phyloP scores from a whole-genome alignment of 1,284 basidiomycete genomes.

The Irpex lacteus region DNA sequence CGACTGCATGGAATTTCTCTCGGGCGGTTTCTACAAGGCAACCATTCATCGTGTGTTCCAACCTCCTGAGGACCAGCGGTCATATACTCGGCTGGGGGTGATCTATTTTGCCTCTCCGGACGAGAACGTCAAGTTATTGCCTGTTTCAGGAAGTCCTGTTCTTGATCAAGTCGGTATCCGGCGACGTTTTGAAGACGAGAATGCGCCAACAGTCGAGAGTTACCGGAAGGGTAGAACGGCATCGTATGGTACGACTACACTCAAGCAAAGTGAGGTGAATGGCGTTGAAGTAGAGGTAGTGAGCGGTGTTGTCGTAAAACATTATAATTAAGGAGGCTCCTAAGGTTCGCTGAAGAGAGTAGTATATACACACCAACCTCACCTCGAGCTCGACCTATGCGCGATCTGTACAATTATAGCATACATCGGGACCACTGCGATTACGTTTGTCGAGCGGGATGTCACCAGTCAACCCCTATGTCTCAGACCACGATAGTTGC shows the following conservation, averaged over 20 bases:
- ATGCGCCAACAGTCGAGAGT: slow-evolving; percentile 34
- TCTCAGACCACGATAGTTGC: too few relatives aligned
- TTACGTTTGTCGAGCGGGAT: too few relatives aligned
- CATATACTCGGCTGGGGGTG: slow-evolving; percentile 39
- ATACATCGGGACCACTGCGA: too few relatives aligned
- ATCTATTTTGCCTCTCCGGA: slow-evolving; percentile 40
- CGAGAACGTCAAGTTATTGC: slow-evolving; percentile 29
- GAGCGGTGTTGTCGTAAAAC: slow-evolving; percentile 40
- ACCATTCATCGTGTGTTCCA: slow-evolving; percentile 43
- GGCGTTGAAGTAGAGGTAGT: slow-evolving; percentile 42
- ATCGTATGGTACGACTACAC: slow-evolving; percentile 31
- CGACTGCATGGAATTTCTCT: slow-evolving; percentile 41
- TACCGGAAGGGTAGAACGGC: slow-evolving; percentile 38
- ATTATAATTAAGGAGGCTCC: slow-evolving; percentile 34
- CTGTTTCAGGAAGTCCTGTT: slow-evolving; percentile 28
- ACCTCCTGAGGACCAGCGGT: slow-evolving; percentile 47
- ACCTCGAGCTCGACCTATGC: too few relatives aligned
- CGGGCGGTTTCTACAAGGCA: slow-evolving; percentile 43
- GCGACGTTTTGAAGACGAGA: slow-evolving; percentile 27
- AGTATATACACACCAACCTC: too few relatives aligned
- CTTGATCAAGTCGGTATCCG: slow-evolving; percentile 31
- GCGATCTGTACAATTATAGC: too few relatives aligned
- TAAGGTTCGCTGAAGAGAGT: too few relatives aligned
- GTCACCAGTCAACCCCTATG: too few relatives aligned
- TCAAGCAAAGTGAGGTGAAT: slow-evolving; percentile 31